Evolutionary conservation across 148 eudicot genomes (phyloP).

Genomic region (Talinum fruticosum): DNA sequence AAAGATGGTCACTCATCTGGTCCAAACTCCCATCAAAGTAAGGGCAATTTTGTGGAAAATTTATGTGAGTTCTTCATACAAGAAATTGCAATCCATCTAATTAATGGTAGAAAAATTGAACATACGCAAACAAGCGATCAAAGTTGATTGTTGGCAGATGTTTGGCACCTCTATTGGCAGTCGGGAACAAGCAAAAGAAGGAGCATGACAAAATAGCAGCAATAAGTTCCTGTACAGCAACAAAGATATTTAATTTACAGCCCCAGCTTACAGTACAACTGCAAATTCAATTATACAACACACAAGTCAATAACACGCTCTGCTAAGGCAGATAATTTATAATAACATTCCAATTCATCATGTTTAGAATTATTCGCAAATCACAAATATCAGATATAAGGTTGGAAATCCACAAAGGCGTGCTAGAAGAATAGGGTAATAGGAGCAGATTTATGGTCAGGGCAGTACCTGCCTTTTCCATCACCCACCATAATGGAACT

Average conservation of each 20-base stretch:
- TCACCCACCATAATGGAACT: too few species aligned
- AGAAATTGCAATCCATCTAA: slow-evolving; percentile 4
- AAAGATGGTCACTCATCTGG: neutral
- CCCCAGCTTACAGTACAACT: neutral
- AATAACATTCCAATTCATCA: neutral
- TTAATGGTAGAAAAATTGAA: slow-evolving; percentile 14
- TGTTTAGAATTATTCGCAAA: too few species aligned
- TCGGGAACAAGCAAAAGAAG: slow-evolving; percentile 90
- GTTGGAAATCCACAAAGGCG: too few species aligned
- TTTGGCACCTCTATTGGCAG: slow-evolving; percentile 58
- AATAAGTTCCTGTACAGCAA: slow-evolving; percentile 68
- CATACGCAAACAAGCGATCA: slow-evolving; percentile 89
- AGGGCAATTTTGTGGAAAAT: neutral
- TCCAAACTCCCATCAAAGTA: neutral
- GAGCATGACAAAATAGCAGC: slow-evolving; percentile 89
- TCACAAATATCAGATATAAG: too few species aligned
- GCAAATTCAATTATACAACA: neutral
- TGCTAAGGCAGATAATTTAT: slow-evolving; percentile 4
- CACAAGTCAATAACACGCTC: neutral
- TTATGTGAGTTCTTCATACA: neutral
- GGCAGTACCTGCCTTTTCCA: too few species aligned
- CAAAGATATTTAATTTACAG: slow-evolving; percentile 7
- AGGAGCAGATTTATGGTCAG: too few species aligned
- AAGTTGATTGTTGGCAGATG: slow-evolving; percentile 87
- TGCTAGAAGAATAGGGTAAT: too few species aligned